phyloP scores from a whole-genome alignment of 2,329 filamentous ascomycete genomes.

The Ophiostoma sp. region DNA sequence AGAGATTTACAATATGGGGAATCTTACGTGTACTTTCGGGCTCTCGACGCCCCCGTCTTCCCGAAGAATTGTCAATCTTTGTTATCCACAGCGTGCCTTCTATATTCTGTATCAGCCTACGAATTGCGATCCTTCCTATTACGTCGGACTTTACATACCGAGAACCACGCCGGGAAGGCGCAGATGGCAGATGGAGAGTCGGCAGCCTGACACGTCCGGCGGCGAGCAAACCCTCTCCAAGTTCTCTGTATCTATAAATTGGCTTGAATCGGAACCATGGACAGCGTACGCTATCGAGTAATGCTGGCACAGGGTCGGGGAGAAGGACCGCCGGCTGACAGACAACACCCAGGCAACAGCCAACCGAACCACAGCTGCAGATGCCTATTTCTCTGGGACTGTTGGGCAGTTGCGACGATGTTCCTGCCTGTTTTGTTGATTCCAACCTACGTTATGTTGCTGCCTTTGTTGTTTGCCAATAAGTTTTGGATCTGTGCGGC shows the following conservation, averaged over 20 bases:
- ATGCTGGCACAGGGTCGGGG: background rate
- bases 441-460: background rate
- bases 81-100: background rate
- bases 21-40: background rate
- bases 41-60: background rate
- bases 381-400: background rate
- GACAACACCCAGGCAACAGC: background rate
- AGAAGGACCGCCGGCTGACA: constrained; percentile 2
- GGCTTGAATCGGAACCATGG: too few relatives aligned
- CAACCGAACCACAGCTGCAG: background rate
- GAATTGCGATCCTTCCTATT: background rate
- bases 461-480: background rate
- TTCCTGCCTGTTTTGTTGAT: background rate
- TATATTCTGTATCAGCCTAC: background rate
- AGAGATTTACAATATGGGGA: background rate
- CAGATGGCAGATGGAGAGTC: background rate
- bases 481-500: background rate
- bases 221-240: too few relatives aligned
- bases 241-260: too few relatives aligned
- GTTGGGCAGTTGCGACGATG: background rate
- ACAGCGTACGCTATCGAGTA: too few relatives aligned
- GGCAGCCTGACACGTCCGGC: background rate
- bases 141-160: background rate
- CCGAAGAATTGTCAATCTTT: background rate
- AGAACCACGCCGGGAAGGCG: background rate